Conservation (phyloP, 768 basidiomycete species). For the Suillus sp. region DNA sequence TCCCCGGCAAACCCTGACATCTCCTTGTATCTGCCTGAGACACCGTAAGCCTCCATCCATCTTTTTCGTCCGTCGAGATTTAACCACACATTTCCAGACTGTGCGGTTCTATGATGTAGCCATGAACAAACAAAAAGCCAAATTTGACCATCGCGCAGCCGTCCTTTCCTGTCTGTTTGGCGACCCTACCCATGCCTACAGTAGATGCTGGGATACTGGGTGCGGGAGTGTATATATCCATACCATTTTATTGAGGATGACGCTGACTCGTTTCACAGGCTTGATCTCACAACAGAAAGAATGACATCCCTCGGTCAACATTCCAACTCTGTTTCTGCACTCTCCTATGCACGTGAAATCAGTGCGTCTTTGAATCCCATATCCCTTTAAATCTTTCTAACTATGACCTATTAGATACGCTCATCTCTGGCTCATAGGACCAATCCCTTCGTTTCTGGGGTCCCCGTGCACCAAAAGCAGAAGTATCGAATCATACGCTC, state of each 20-base stretch:
- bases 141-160: conserved; percentile 87
- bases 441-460: conserved; percentile 89
- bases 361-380: conserved; percentile 47
- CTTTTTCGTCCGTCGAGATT: conserved; percentile 35
- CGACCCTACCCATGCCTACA: conserved; percentile 69
- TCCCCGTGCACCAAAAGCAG: conserved; percentile 57
- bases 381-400: not conserved
- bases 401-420: conserved; percentile 46
- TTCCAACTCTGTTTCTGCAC: conserved; percentile 74
- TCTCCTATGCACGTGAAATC: conserved; percentile 66
- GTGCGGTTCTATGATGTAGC: conserved; percentile 56
- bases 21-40: conserved; percentile 93
- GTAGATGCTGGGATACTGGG: conserved; percentile 86
- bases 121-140: conserved; percentile 68
- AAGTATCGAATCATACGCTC: conserved; percentile 60
- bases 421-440: conserved; percentile 94
- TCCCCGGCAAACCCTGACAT: conserved; percentile 76
- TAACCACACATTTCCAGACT: conserved; percentile 49
- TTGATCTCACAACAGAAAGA: conserved; percentile 76
- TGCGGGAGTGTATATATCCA: conserved; percentile 65
- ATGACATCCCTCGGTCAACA: conserved; percentile 79
- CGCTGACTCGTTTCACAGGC: conserved; percentile 41
- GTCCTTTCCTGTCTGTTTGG: conserved; percentile 82
- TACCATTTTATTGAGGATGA: not conserved
- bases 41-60: conserved; percentile 43